phyloP scores from a whole-genome alignment of 2,329 filamentous ascomycete genomes.

The Apiospora sp. region DNA sequence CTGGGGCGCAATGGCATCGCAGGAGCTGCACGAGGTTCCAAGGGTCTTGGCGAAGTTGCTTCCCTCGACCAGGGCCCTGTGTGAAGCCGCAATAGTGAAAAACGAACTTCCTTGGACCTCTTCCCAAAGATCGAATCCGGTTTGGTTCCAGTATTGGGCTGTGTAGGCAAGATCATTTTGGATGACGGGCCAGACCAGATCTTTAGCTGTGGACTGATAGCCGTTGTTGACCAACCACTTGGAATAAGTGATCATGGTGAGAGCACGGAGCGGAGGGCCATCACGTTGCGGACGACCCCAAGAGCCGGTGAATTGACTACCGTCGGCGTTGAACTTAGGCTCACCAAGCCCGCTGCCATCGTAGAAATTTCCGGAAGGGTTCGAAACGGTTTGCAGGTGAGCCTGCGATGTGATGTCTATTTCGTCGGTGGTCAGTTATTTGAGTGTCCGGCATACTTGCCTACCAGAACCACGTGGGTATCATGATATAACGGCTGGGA shows the following conservation, averaged over 20 bases:
- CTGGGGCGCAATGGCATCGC: conserved; percentile 71
- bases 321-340: conserved; percentile 75
- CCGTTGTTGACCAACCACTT: conserved; percentile 76
- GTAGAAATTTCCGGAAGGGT: conserved; percentile 69
- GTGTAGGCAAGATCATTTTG: conserved; percentile 80
- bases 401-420: conserved; percentile 69
- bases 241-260: conserved; percentile 75
- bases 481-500: background rate
- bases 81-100: conserved; percentile 76
- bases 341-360: conserved; percentile 69
- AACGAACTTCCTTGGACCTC: conserved; percentile 80
- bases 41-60: conserved; percentile 70
- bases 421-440: background rate
- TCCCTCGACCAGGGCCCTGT: conserved; percentile 75
- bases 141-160: conserved; percentile 73
- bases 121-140: conserved; percentile 83
- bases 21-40: conserved; percentile 66
- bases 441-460: background rate
- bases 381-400: conserved; percentile 69
- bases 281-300: conserved; percentile 86
- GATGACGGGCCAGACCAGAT: conserved; percentile 75
- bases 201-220: conserved; percentile 62
- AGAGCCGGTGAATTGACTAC: conserved; percentile 67
- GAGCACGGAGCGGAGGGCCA: conserved; percentile 79
- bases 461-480: background rate